phyloP scores from a whole-genome alignment of 148 eudicot species.

The Vaccinium macrocarpon region DNA sequence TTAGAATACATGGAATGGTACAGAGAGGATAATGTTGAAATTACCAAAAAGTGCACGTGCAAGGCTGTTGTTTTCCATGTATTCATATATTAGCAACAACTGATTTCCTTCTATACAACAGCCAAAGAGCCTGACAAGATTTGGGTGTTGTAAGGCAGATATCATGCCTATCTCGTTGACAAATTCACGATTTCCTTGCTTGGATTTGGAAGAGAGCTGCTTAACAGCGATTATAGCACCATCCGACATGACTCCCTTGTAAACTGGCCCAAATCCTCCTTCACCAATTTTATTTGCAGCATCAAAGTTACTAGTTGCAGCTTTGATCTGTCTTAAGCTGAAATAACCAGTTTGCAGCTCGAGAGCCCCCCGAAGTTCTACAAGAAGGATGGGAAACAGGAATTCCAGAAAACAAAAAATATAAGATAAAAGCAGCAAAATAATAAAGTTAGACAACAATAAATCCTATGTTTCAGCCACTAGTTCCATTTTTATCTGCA shows the following conservation, averaged over 20 bases:
- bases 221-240: slow-evolving; percentile 79
- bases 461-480: not conserved
- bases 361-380: slow-evolving; percentile 59
- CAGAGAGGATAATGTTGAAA: slow-evolving; percentile 8
- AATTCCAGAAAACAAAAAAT: not conserved
- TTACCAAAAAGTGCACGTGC: slow-evolving; percentile 78
- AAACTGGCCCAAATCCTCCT: slow-evolving; percentile 96
- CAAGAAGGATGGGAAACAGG: slow-evolving; percentile 12
- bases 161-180: slow-evolving; percentile 81
- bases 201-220: slow-evolving; percentile 79
- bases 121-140: slow-evolving; percentile 79
- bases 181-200: slow-evolving; percentile 80
- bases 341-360: slow-evolving; percentile 64
- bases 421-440: not conserved
- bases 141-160: slow-evolving; percentile 82
- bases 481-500: not conserved
- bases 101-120: slow-evolving; percentile 84
- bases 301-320: slow-evolving; percentile 66
- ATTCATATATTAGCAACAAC: slow-evolving; percentile 64
- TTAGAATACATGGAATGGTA: not conserved
- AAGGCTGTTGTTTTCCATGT: slow-evolving; percentile 79
- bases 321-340: slow-evolving; percentile 69
- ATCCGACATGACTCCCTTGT: slow-evolving; percentile 76
- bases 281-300: slow-evolving; percentile 67
- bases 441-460: not conserved